Evolutionary conservation across 2,329 filamentous ascomycete species (phyloP).

Genomic region (Stemphylium beticola): DNA sequence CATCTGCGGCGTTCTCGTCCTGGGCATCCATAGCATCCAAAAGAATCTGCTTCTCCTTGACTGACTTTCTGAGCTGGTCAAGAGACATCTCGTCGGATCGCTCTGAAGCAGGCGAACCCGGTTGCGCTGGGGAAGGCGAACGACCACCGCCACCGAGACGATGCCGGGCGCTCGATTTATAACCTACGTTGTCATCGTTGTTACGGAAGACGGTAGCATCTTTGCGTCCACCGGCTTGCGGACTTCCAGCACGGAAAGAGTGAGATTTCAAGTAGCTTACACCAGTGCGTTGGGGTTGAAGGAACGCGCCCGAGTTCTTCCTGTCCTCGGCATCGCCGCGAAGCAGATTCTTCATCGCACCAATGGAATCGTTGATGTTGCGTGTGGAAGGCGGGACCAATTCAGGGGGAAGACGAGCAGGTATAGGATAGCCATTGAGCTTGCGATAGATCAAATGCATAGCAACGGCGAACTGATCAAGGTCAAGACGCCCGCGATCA

Average conservation of each 20-base stretch:
- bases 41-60: conserved; percentile 91
- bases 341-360: conserved; percentile 87
- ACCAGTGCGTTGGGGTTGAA: conserved; percentile 95
- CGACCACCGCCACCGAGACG: conserved; percentile 71
- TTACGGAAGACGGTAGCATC: conserved; percentile 98
- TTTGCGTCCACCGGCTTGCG: conserved; percentile 71
- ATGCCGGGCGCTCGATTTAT: conserved; percentile 90
- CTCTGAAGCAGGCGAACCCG: conserved; percentile 60
- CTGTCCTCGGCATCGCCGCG: conserved; percentile 87
- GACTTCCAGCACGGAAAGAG: conserved; percentile 76
- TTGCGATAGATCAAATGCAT: conserved; percentile 99
- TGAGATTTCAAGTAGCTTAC: conserved; percentile 97
- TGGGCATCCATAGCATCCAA: conserved; percentile 96
- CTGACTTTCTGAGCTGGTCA: conserved; percentile 90
- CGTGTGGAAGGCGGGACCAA: conserved; percentile 92
- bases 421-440: conserved; percentile 92
- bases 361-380: conserved; percentile 91
- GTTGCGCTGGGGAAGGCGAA: conserved; percentile 76
- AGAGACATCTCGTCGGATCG: conserved; percentile 79
- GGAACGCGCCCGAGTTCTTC: conserved; percentile 85
- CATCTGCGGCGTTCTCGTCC: conserved; percentile 86
- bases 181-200: conserved; percentile 87
- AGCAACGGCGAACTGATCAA: conserved; percentile 96
- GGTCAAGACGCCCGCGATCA: conserved; percentile 90
- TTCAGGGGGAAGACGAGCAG: conserved; percentile 85